Base-by-base conservation (phyloP, 495 filamentous ascomycete genomes). In the Hypoxylon crocopeplum region DNA sequence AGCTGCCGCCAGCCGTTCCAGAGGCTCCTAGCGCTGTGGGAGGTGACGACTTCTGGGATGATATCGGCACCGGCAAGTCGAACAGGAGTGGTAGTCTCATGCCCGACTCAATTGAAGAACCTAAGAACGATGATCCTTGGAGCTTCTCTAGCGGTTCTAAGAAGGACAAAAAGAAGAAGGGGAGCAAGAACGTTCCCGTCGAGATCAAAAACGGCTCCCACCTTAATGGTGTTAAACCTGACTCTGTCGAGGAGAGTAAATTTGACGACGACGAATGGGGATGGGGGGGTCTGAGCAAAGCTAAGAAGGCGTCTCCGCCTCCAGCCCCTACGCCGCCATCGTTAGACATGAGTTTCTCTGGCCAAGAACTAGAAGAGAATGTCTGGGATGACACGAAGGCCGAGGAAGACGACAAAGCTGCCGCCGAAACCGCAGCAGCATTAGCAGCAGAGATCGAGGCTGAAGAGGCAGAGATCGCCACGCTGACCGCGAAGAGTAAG, bases 71-170 rank as follows among this genome's bases (percentile, higher is more conserved):
- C 11, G 58, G 53, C 29, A 76, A 74, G 38, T 64, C 71, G 17
- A 70, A 76, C 47, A 72, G 73, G 45, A 37, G 56, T 16, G 57
- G 64, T n/a, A 58, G 54, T 16, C 63, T 75, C 39, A 78, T 77
- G 59, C 75, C 74, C 6, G 79, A 79, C 51, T 64, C 68, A 5
- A 75, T 77, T 42, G 77, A 80, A 49, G 76, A 81, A 48, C 77
- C 75, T 13, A 74, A 71, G 29, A 55, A 64, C 5, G 73, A 77
- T 17, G 75, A 79, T 48, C 58, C 62, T n/a, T 78, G 74, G 76
- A 75, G 65, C 37, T 21, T 59, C 12, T 29, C 59, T 2, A 47
- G 66, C 22, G 67, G 65, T 19, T 70, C 72, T 8, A 73, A 72
- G 38, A 78, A 75, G 49, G 66, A 72, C 22, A n/a, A n/a, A n/a